Percentiles rank a stretch among this genome's conserved stretches.
These are phyloP conservation scores for Purpureocillium takamizusanense DNA, from an alignment of 2,329 filamentous ascomycete genomes.

Conservation along the genomic window DNA sequence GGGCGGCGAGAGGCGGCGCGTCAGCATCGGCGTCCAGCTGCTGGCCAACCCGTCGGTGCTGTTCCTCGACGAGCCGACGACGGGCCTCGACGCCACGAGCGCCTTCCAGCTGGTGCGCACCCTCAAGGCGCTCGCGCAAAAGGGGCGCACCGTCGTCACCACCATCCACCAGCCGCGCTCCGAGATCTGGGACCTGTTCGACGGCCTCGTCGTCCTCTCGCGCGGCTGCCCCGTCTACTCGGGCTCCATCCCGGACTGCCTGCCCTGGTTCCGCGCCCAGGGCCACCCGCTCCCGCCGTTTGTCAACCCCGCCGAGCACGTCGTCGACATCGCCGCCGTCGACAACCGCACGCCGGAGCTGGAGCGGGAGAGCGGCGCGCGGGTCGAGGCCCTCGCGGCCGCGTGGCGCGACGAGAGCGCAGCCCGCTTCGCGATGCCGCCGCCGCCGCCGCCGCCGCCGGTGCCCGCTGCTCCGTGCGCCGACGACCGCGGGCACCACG, in stretches of 20 bases:
- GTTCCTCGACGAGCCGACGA: constrained; percentile 73
- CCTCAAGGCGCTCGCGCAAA: constrained; percentile 56
- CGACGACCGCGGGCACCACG: constrained; percentile 1
- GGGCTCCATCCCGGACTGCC: constrained; percentile 46
- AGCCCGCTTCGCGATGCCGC: constrained; percentile 15
- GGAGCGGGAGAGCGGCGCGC: constrained; percentile 47
- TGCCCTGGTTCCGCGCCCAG: constrained; percentile 53
- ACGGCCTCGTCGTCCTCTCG: constrained; percentile 60
- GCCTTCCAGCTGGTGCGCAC: constrained; percentile 66
- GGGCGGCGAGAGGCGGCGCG: constrained; percentile 68
- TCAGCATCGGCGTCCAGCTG: constrained; percentile 70
- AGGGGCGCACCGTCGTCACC: constrained; percentile 62
- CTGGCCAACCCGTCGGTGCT: constrained; percentile 71
- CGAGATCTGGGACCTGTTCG: constrained; percentile 72
- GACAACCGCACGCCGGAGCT: constrained; percentile 62
- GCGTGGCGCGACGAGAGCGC: constrained; percentile 44
- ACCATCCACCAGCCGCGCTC: constrained; percentile 72
- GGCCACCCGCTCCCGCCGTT: constrained; percentile 59
- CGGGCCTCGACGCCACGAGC: constrained; percentile 67
- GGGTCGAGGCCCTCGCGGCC: constrained; percentile 52
- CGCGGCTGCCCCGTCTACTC: constrained; percentile 61
- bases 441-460: no score
- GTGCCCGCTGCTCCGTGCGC: no score
- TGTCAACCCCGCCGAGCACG: constrained; percentile 68
- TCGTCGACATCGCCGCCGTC: constrained; percentile 66